Evolutionary conservation across 1,284 basidiomycete species (phyloP), one percentile per base, ranked within the genome.

Genomic region (Sanghuangporus baumii): DNA sequence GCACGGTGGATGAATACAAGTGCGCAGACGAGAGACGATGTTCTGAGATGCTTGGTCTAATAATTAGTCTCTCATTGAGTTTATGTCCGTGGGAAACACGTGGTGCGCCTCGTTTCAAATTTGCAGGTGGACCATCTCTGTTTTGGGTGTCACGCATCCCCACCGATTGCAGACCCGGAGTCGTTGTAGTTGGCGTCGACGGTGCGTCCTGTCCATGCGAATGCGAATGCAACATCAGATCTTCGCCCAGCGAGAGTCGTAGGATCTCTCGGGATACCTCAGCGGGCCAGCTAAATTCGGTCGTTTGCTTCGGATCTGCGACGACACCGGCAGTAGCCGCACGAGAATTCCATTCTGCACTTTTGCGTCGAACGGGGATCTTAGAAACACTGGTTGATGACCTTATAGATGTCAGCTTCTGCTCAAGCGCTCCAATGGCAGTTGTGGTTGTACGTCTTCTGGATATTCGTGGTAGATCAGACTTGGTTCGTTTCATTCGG

Each of bases 181-280:
- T 51, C 36, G 41, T 54, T 34, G 26, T 26, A 31, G 41, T 8
- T 38, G 37, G 43, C 54, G 47, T 16, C 58, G 43, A 40, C 31
- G 43, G 60, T 37, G 38, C 47, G 23, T 36, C 52, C 37, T 54
- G 26, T 51, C 20, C 43, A 46, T 46, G n/a, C 7, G 7, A 16
- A 46, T 46, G 40, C 3, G 60, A 6, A 11, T 26, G 36, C 23
- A 55, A 34, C 26, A 59, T 62, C 23, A 57, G 11, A 38, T 60
- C 59, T 56, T 67, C 65, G 26, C 68, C 67, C 57, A 79, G 66
- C 23, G 78, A 75, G 20, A 80, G 64, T n/a, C 73, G 67, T 36
- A 80, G 52, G 9, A 80, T 74, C 62, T 79, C 78, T 5, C 74
- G 72, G 6, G 76, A 77, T n/a, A 80, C 79, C 40, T 75, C 71